phyloP scores from a whole-genome alignment of 2,329 filamentous ascomycete genomes.

The Sclerotinia borealis region DNA sequence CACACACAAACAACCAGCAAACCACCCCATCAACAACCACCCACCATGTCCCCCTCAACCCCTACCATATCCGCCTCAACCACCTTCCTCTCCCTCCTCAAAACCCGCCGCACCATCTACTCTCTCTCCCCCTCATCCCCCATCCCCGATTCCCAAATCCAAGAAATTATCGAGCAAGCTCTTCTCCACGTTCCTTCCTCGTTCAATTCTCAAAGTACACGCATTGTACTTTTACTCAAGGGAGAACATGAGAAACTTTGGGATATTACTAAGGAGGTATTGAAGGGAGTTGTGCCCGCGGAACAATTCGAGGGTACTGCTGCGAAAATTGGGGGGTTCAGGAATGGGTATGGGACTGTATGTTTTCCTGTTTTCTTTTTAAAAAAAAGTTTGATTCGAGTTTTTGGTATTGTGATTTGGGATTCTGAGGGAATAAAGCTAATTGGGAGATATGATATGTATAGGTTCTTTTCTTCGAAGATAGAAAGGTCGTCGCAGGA shows the following conservation, averaged over 20 bases:
- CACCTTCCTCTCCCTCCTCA: conserved; percentile 57
- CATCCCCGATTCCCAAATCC: conserved; percentile 51
- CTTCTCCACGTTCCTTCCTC: conserved; percentile 67
- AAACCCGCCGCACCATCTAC: conserved; percentile 65
- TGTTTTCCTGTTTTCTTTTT: conserved; percentile 30
- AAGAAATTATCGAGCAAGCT: conserved; percentile 58
- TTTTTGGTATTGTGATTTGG: too few relatives aligned
- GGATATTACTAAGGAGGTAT: conserved; percentile 61
- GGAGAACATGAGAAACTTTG: conserved; percentile 84
- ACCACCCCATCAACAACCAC: not conserved
- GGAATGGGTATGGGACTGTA: conserved; percentile 69
- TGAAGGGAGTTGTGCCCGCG: conserved; percentile 62
- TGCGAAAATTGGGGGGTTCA: conserved; percentile 47
- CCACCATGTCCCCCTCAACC: conserved; percentile 10
- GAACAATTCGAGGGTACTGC: conserved; percentile 23
- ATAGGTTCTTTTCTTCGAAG: conserved; percentile 79
- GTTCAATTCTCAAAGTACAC: conserved; percentile 86
- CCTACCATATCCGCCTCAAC: too few relatives aligned
- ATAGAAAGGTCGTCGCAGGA: conserved; percentile 58
- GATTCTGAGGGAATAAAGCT: too few relatives aligned
- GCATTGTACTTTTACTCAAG: conserved; percentile 71
- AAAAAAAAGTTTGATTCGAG: too few relatives aligned
- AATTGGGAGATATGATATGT: too few relatives aligned
- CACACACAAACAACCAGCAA: too few relatives aligned
- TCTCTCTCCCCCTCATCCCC: conserved; percentile 57